Evolutionary conservation across 768 basidiomycete genomes (phyloP).

Genomic region (Sporobolomyces roseus): DNA sequence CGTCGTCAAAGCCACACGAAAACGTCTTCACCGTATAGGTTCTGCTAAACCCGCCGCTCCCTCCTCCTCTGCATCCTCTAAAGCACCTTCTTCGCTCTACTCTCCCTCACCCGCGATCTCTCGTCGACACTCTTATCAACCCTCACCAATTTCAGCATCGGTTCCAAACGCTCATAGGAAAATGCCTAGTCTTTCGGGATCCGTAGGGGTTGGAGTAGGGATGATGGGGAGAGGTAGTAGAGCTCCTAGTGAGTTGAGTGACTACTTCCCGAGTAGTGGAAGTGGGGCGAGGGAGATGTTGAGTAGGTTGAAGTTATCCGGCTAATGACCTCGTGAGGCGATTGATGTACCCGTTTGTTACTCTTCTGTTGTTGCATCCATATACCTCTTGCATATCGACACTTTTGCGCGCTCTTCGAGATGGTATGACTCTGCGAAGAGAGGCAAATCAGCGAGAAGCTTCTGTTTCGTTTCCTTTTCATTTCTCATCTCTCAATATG

Average conservation of each 20-base stretch:
- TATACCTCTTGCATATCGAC: no score
- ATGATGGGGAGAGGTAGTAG: neutral
- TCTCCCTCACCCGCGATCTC: no score
- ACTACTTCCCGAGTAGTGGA: slow-evolving; percentile 30
- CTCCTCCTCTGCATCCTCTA: neutral
- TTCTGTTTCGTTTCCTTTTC: no score
- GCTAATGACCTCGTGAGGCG: slow-evolving; percentile 13
- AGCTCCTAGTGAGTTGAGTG: slow-evolving; percentile 39
- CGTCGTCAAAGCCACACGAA: slow-evolving; percentile 70
- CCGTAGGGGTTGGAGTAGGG: neutral
- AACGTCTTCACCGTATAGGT: slow-evolving; percentile 66
- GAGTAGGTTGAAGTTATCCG: slow-evolving; percentile 48
- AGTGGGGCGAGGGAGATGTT: slow-evolving; percentile 24
- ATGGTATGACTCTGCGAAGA: no score
- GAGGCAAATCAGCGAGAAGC: no score
- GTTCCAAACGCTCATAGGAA: neutral
- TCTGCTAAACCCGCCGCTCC: slow-evolving; percentile 7
- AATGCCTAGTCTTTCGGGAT: slow-evolving; percentile 7
- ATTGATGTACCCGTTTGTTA: no score
- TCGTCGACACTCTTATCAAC: no score
- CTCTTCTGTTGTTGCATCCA: no score
- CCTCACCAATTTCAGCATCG: neutral
- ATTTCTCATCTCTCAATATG: neutral
- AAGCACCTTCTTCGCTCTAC: neutral
- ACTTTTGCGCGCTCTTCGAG: no score